These are phyloP conservation scores for Raffaelea deltoideospora DNA, from an alignment of 2,329 filamentous ascomycete species.

Conservation along the genomic window DNA sequence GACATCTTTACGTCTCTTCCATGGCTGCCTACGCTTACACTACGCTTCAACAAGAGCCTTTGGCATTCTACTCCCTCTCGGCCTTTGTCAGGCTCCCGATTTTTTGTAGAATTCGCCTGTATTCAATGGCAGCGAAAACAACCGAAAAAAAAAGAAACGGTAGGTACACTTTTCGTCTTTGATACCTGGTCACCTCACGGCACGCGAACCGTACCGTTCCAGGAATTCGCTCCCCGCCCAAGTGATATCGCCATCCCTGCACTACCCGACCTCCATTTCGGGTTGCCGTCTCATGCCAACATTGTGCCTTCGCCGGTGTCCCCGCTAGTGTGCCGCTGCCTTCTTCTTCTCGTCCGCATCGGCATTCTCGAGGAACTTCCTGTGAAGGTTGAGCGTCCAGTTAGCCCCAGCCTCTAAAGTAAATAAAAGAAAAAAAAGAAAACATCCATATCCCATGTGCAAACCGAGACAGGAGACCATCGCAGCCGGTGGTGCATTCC, in stretches of 20 bases:
- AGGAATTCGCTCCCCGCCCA: neutral
- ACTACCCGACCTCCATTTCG: neutral
- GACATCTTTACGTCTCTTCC: neutral
- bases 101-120: no score
- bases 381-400: no score
- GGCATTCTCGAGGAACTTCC: slow-evolving; percentile 31
- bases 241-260: neutral
- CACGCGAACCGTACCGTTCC: no score
- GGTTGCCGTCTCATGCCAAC: neutral
- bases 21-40: neutral
- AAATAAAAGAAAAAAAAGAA: neutral
- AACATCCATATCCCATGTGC: neutral
- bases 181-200: no score
- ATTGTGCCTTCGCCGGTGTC: no score
- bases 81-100: no score
- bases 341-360: slow-evolving; percentile 26
- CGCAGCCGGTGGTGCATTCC: neutral
- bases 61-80: neutral
- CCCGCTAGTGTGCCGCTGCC: slow-evolving; percentile 7
- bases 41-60: neutral
- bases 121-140: no score
- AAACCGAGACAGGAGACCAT: slow-evolving; percentile 4
- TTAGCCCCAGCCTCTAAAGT: no score
- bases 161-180: no score
- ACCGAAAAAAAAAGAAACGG: no score